These are phyloP conservation scores for Veloporphyrellus conicus DNA, from an alignment of 1,284 basidiomycete species.

Conservation along the genomic window DNA sequence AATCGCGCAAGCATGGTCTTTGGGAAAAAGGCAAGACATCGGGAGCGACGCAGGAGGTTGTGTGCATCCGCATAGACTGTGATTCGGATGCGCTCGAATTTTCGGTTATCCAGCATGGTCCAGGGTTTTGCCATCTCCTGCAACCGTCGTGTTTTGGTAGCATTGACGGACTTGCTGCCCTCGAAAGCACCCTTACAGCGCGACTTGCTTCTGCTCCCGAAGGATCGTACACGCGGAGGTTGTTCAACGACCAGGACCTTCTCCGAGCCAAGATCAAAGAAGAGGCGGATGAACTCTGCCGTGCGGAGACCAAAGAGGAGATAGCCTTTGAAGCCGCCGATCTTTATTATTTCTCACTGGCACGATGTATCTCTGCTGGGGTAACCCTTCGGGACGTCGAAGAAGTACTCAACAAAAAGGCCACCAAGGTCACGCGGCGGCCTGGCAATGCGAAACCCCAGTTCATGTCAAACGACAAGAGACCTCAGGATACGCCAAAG, in stretches of 20 bases:
- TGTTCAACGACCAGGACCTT: slow-evolving; percentile 82
- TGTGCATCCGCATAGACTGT: slow-evolving; percentile 85
- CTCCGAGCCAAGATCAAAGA: slow-evolving; percentile 95
- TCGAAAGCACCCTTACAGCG: slow-evolving; percentile 78
- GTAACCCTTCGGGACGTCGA: slow-evolving; percentile 86
- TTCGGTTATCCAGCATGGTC: slow-evolving; percentile 84
- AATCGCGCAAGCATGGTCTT: slow-evolving; percentile 91
- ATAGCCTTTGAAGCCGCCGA: slow-evolving; percentile 98
- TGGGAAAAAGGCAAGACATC: slow-evolving; percentile 98
- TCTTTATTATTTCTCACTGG: slow-evolving; percentile 89
- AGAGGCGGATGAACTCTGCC: slow-evolving; percentile 94
- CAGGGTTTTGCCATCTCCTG: slow-evolving; percentile 92
- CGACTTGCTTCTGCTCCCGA: slow-evolving; percentile 76
- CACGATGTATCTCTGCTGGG: slow-evolving; percentile 82
- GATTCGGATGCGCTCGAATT: slow-evolving; percentile 93
- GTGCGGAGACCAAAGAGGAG: slow-evolving; percentile 76
- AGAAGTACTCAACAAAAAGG: slow-evolving; percentile 79
- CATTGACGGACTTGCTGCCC: slow-evolving; percentile 70
- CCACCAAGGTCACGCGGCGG: slow-evolving; percentile 82
- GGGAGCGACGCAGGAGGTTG: slow-evolving; percentile 87
- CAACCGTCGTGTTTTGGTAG: slow-evolving; percentile 85
- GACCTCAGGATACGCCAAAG: slow-evolving; percentile 26
- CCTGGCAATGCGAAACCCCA: slow-evolving; percentile 93
- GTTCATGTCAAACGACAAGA: slow-evolving; percentile 50
- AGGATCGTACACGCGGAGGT: slow-evolving; percentile 87